phyloP scores from a whole-genome alignment of 139 green algal species.

The Bryopsis sp. region DNA sequence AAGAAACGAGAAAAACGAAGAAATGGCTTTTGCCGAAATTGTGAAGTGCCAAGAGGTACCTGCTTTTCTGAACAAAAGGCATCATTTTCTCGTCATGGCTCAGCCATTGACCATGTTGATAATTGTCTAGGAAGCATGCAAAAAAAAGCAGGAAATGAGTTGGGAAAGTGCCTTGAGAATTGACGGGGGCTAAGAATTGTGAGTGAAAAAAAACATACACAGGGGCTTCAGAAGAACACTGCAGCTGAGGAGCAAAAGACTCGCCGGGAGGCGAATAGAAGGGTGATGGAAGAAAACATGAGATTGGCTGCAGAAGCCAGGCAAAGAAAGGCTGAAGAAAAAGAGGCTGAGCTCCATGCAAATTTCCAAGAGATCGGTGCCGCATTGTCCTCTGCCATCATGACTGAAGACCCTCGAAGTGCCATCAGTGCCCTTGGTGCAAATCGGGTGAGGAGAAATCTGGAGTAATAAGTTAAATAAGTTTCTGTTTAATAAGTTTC shows the following conservation, averaged over 20 bases:
- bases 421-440: slow-evolving; percentile 13
- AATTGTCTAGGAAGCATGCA: no score
- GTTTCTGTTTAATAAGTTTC: no score
- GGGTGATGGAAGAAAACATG: neutral
- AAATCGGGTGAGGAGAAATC: slow-evolving; percentile 19
- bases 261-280: neutral
- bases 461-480: no score
- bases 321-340: neutral
- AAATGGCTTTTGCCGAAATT: slow-evolving; percentile 15
- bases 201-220: no score
- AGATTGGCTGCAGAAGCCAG: neutral
- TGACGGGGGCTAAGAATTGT: no score
- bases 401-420: slow-evolving; percentile 26
- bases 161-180: no score
- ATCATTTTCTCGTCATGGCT: no score
- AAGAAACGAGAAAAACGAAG: slow-evolving; percentile 26
- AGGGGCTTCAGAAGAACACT: neutral
- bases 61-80: no score
- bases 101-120: no score
- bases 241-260: neutral
- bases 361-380: slow-evolving; percentile 35
- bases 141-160: no score
- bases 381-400: slow-evolving; percentile 28
- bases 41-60: slow-evolving; percentile 16
- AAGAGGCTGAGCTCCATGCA: slow-evolving; percentile 22